Evolutionary conservation across 1,284 basidiomycete genomes (phyloP).

Genomic region (Papiliotrema terrestris): DNA sequence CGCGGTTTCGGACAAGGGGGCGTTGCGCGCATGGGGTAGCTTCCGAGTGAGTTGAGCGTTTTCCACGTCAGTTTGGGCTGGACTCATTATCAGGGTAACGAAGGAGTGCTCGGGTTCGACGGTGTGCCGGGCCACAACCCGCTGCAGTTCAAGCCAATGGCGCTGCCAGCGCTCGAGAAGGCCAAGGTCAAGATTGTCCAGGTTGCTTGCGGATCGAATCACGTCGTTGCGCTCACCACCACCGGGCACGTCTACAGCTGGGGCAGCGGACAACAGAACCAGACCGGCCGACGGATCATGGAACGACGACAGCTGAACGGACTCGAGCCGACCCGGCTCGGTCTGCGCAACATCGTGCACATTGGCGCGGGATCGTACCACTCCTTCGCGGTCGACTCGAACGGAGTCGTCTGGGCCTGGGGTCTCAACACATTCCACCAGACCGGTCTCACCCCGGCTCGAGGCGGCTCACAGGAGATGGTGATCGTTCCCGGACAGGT

Average conservation of each 20-base stretch:
- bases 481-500: constrained; percentile 70
- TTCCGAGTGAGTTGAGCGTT: constrained; percentile 66
- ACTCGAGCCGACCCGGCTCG: constrained; percentile 68
- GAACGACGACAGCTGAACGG: constrained; percentile 78
- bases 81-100: constrained; percentile 53
- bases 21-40: constrained; percentile 83
- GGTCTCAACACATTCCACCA: constrained; percentile 78
- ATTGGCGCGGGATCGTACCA: constrained; percentile 79
- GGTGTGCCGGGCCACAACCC: constrained; percentile 52
- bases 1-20: constrained; percentile 71
- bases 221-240: constrained; percentile 78
- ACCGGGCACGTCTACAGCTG: constrained; percentile 73
- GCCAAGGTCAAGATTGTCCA: constrained; percentile 60
- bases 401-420: constrained; percentile 84
- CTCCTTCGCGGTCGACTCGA: constrained; percentile 82
- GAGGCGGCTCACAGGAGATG: constrained; percentile 52
- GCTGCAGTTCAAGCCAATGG: constrained; percentile 51
- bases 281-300: constrained; percentile 79
- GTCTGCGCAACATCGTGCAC: constrained; percentile 68
- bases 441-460: constrained; percentile 51
- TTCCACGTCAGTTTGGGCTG: background rate
- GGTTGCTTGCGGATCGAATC: constrained; percentile 77
- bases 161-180: constrained; percentile 48
- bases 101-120: constrained; percentile 83
- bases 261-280: constrained; percentile 81